A percentile compares a stretch with the other conserved stretches of the same genome.
Evolutionary conservation across 768 basidiomycete genomes (phyloP).

Genomic region (Ephemerocybe angulata): DNA sequence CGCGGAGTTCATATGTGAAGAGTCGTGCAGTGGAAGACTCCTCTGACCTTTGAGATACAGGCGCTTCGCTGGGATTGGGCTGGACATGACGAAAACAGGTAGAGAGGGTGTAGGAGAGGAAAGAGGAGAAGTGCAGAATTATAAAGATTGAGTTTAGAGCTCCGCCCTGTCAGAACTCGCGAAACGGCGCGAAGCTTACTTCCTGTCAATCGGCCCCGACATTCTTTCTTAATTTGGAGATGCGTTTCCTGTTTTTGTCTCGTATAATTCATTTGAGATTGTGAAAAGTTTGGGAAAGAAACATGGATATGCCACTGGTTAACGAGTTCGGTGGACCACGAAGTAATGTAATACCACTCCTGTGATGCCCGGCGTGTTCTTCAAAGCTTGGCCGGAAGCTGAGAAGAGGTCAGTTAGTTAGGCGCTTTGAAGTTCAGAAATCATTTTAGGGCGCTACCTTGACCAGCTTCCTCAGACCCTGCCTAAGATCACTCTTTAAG

Average conservation of each 20-base stretch:
- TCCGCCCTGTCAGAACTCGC: not conserved
- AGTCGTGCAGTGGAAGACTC: not conserved
- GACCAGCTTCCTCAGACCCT: conserved; percentile 44
- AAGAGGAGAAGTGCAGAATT: not conserved
- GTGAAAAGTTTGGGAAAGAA: too few species aligned
- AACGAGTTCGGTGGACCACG: too few species aligned
- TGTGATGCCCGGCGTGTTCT: too few species aligned
- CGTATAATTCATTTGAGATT: too few species aligned
- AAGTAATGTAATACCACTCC: too few species aligned
- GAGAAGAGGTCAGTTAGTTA: not conserved
- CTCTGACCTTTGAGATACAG: conserved; percentile 30
- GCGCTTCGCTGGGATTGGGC: conserved; percentile 25
- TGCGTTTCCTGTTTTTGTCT: not conserved
- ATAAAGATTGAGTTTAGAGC: conserved; percentile 1
- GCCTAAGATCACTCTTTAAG: conserved; percentile 64
- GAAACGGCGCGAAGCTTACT: conserved; percentile 6
- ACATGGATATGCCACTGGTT: too few species aligned
- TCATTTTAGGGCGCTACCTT: conserved; percentile 21
- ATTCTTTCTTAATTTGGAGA: not conserved
- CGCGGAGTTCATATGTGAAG: not conserved
- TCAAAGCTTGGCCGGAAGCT: conserved; percentile 36
- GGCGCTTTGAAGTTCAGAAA: not conserved
- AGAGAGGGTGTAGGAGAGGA: not conserved
- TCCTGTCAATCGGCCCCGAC: conserved; percentile 2
- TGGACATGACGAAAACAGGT: not conserved